Conservation (phyloP, 2,329 filamentous ascomycete species). For the Aureobasidium sp. region DNA sequence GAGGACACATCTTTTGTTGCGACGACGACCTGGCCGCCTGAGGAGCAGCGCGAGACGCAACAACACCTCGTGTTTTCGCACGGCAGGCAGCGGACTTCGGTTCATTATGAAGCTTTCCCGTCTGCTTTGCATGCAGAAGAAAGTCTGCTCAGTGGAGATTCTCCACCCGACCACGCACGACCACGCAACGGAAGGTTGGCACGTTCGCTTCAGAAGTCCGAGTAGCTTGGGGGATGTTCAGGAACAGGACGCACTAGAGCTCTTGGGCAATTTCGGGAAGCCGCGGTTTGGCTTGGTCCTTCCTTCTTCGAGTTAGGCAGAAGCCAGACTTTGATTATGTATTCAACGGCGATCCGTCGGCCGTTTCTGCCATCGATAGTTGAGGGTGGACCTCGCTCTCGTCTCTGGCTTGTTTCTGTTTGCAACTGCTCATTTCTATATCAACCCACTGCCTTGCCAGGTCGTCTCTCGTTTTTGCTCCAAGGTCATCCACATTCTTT, state of each 20-base stretch:
- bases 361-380: conserved; percentile 13
- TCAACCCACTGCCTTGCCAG: conserved; percentile 7
- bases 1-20: conserved; percentile 5
- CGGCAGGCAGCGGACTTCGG: background rate
- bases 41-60: background rate
- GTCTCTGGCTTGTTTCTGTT: background rate
- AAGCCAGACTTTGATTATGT: conserved; percentile 7
- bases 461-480: conserved; percentile 1
- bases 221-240: conserved; percentile 6
- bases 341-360: background rate
- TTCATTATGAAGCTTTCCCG: background rate
- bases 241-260: conserved; percentile 4
- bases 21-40: conserved; percentile 9
- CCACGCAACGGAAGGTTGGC: background rate
- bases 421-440: conserved; percentile 1
- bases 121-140: conserved; percentile 2
- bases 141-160: background rate
- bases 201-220: conserved; percentile 10
- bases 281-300: background rate
- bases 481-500: conserved; percentile 12
- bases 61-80: background rate
- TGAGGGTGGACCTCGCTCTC: background rate
- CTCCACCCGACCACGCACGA: background rate
- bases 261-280: conserved; percentile 4
- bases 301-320: background rate